Conservation (phyloP, 2,329 filamentous ascomycete species). For the Alternaria rosae region DNA sequence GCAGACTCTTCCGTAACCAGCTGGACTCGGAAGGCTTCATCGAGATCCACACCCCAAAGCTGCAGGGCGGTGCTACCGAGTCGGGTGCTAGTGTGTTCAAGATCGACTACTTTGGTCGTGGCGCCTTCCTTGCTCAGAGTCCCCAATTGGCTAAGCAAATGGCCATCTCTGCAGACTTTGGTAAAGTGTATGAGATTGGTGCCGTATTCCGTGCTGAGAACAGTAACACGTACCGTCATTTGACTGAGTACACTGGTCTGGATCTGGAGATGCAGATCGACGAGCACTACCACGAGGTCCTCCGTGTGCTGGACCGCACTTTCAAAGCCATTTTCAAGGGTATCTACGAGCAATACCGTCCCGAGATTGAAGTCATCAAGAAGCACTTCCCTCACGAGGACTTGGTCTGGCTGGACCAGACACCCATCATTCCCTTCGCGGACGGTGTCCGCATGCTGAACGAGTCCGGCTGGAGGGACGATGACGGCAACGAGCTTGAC, state of each 20-base stretch:
- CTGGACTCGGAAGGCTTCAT: constrained; percentile 81
- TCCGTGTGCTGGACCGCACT: constrained; percentile 77
- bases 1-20: constrained; percentile 78
- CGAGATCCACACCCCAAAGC: constrained; percentile 92
- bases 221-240: constrained; percentile 91
- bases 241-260: constrained; percentile 93
- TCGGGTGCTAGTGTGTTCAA: constrained; percentile 91
- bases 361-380: constrained; percentile 81
- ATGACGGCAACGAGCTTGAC: constrained; percentile 75
- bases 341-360: constrained; percentile 71
- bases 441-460: constrained; percentile 84
- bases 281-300: constrained; percentile 86
- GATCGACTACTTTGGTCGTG: constrained; percentile 87
- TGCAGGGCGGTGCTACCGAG: constrained; percentile 89
- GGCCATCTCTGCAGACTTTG: constrained; percentile 88
- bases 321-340: constrained; percentile 81
- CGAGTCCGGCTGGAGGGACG: constrained; percentile 76
- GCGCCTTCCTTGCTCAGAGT: constrained; percentile 88
- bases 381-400: constrained; percentile 86
- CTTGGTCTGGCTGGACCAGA: constrained; percentile 85
- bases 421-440: constrained; percentile 79
- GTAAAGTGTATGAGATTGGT: constrained; percentile 86
- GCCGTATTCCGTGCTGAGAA: constrained; percentile 94
- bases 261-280: constrained; percentile 94
- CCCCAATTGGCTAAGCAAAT: constrained; percentile 94